phyloP scores from a whole-genome alignment of 2,329 filamentous ascomycete genomes.

The Paecilomyces sp. region DNA sequence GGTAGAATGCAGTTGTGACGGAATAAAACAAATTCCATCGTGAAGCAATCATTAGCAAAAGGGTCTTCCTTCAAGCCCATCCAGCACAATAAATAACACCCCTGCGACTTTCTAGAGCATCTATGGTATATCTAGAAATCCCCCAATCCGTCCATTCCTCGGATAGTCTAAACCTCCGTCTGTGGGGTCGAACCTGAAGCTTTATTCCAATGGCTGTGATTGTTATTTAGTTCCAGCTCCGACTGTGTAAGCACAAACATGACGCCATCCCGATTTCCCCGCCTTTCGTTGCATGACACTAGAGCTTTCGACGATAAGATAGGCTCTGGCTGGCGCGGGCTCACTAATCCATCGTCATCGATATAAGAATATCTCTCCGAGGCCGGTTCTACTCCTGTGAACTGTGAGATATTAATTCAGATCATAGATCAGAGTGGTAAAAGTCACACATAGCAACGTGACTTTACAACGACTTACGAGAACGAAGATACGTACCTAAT shows the following conservation, averaged over 20 bases:
- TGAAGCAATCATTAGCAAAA: too few relatives aligned
- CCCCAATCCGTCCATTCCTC: neutral
- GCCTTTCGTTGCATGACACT: neutral
- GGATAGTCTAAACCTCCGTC: neutral
- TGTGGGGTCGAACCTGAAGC: neutral
- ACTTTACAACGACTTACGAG: neutral
- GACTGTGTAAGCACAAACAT: neutral
- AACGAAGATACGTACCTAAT: too few relatives aligned
- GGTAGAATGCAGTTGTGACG: too few relatives aligned
- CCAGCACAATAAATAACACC: neutral
- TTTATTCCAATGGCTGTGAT: too few relatives aligned
- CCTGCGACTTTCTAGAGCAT: neutral
- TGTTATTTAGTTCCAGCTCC: neutral
- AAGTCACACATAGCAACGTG: neutral
- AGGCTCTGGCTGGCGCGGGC: neutral
- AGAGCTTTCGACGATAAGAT: neutral
- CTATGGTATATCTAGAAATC: neutral
- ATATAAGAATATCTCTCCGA: neutral
- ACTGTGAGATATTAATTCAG: neutral
- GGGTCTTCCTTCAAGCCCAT: neutral
- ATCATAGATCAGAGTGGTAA: neutral
- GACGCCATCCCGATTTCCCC: neutral
- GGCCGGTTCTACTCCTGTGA: neutral
- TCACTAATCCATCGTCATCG: neutral
- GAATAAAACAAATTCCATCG: too few relatives aligned